A percentile compares a stretch with the other conserved stretches of the same genome.
These are phyloP conservation scores for Salvia sclarea DNA, from an alignment of 305 asterid species.

Conservation along the genomic window DNA sequence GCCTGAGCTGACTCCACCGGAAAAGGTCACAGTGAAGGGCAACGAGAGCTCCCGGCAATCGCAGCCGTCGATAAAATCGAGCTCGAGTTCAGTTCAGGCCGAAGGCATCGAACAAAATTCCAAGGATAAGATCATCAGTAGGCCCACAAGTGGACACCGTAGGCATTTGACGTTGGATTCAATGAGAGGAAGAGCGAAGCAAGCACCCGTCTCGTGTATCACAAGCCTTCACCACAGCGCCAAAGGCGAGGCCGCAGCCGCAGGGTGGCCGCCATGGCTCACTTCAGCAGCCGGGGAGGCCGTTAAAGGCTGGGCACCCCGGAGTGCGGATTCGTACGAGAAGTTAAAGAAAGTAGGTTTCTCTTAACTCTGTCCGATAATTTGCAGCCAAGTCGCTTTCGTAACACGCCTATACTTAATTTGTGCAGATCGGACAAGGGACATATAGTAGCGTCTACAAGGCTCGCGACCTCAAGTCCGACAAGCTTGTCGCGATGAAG, in stretches of 20 bases:
- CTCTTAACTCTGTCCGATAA: not conserved
- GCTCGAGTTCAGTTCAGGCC: slow-evolving; percentile 21
- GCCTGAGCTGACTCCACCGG: slow-evolving; percentile 65
- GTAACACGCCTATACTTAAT: not conserved
- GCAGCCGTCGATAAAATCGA: slow-evolving; percentile 36
- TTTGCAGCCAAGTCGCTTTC: not conserved
- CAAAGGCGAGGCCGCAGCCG: slow-evolving; percentile 57
- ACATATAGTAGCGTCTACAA: slow-evolving; percentile 86
- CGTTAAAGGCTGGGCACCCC: slow-evolving; percentile 81
- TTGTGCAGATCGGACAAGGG: slow-evolving; percentile 88
- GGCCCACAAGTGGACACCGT: slow-evolving; percentile 68
- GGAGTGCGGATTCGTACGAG: slow-evolving; percentile 82
- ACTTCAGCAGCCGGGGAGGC: slow-evolving; percentile 89
- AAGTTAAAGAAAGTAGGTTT: slow-evolving; percentile 68
- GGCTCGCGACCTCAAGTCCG: slow-evolving; percentile 67
- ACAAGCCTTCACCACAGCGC: slow-evolving; percentile 53
- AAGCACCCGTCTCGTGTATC: slow-evolving; percentile 43
- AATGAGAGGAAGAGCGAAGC: slow-evolving; percentile 41
- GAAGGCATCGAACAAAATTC: slow-evolving; percentile 39
- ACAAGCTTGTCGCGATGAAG: slow-evolving; percentile 82
- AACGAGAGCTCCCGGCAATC: slow-evolving; percentile 49
- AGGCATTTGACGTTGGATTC: slow-evolving; percentile 61
- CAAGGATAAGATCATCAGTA: slow-evolving; percentile 54
- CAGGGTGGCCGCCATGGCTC: slow-evolving; percentile 97
- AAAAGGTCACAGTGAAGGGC: slow-evolving; percentile 42